These are phyloP conservation scores for Scleroderma bovista DNA, from an alignment of 768 basidiomycete species.

Conservation along the genomic window DNA sequence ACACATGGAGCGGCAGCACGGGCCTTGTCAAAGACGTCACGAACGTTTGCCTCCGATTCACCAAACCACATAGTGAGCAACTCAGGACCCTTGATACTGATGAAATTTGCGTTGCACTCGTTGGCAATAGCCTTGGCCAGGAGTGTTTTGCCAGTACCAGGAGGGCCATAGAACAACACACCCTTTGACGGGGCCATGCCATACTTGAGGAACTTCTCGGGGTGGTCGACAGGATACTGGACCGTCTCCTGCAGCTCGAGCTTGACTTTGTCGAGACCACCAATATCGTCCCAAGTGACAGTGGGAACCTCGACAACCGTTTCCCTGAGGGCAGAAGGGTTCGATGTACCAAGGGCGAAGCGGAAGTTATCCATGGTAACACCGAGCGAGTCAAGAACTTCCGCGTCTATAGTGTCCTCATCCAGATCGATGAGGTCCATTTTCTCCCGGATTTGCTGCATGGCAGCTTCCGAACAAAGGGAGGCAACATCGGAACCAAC, in stretches of 20 bases:
- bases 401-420: slow-evolving; percentile 98
- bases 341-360: slow-evolving; percentile 94
- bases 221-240: slow-evolving; percentile 99
- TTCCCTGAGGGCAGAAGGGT: slow-evolving; percentile 97
- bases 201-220: slow-evolving; percentile 99
- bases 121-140: slow-evolving; percentile 99
- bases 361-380: slow-evolving; percentile 99
- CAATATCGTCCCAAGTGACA: slow-evolving; percentile 98
- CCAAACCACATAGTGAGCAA: slow-evolving; percentile 99
- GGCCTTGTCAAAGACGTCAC: slow-evolving; percentile 99
- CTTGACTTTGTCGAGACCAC: slow-evolving; percentile 99
- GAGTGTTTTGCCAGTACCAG: slow-evolving; percentile 99
- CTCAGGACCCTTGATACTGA: slow-evolving; percentile 99
- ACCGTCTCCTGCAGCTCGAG: slow-evolving; percentile 98
- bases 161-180: slow-evolving; percentile 99
- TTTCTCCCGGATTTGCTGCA: slow-evolving; percentile 99
- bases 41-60: slow-evolving; percentile 99
- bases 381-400: slow-evolving; percentile 96
- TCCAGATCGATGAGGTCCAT: slow-evolving; percentile 97
- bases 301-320: slow-evolving; percentile 99
- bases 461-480: slow-evolving; percentile 97
- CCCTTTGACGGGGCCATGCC: slow-evolving; percentile 99
- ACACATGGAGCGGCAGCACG: slow-evolving; percentile 99
- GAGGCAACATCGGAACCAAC: slow-evolving; percentile 98
- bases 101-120: slow-evolving; percentile 99